phyloP scores from a whole-genome alignment of 1,284 basidiomycete genomes.

The Ganoderma resinaceum region DNA sequence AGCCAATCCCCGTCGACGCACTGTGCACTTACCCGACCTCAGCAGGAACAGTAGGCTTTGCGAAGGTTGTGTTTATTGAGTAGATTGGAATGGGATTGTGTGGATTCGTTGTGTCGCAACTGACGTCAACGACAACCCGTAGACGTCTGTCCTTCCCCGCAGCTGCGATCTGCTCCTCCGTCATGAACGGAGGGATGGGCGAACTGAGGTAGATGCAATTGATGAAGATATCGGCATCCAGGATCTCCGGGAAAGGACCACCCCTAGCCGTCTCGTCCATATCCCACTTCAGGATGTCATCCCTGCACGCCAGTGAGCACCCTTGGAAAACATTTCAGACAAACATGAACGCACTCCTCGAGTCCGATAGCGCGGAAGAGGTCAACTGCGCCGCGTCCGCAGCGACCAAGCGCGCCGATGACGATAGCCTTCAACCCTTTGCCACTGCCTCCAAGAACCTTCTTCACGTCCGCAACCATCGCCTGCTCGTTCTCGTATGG shows the following conservation, averaged over 20 bases:
- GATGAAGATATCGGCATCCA: conserved; percentile 98
- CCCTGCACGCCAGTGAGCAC: conserved; percentile 52
- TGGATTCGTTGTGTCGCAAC: conserved; percentile 99
- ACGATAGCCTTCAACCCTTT: conserved; percentile 90
- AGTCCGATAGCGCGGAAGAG: conserved; percentile 95
- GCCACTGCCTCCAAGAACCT: conserved; percentile 71
- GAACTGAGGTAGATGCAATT: conserved; percentile 99
- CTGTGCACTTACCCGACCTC: conserved; percentile 68
- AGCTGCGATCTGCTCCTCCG: conserved; percentile 72
- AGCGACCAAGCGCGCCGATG: conserved; percentile 95
- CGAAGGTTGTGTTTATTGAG: conserved; percentile 94
- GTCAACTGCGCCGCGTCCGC: conserved; percentile 96
- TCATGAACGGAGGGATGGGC: conserved; percentile 90
- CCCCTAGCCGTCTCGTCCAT: conserved; percentile 97
- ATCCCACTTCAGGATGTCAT: conserved; percentile 98
- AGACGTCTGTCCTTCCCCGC: conserved; percentile 79
- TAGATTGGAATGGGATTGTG: conserved; percentile 99
- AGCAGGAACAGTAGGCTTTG: conserved; percentile 91
- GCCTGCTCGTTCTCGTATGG: conserved; percentile 85
- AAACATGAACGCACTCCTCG: conserved; percentile 70
- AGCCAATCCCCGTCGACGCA: not conserved
- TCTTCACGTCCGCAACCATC: conserved; percentile 81
- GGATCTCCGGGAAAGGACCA: conserved; percentile 95
- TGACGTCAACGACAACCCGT: conserved; percentile 94
- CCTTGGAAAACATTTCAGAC: not conserved